A percentile compares a stretch with the other conserved stretches of the same genome.
Evolutionary conservation across 441 rosid genomes (phyloP).

Genomic region (Raphanus hybrid): DNA sequence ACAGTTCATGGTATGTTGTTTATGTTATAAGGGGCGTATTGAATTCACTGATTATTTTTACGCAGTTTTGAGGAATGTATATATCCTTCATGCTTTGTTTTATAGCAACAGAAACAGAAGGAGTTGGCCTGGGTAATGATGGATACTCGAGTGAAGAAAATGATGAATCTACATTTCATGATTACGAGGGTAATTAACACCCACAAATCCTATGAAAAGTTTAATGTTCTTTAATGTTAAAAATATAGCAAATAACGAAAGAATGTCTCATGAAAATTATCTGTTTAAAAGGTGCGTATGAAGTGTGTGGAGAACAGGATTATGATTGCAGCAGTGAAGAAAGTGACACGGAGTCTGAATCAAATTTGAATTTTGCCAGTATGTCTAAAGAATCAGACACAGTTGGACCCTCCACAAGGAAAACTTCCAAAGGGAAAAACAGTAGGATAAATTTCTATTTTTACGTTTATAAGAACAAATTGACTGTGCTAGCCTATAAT

Average conservation of each 20-base stretch:
- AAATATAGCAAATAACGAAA: too few relatives aligned
- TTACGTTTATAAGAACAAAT: too few relatives aligned
- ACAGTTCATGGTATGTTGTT: background rate
- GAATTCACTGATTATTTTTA: too few relatives aligned
- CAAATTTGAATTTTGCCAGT: background rate
- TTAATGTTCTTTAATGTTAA: too few relatives aligned
- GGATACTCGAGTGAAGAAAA: background rate
- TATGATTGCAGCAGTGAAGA: background rate
- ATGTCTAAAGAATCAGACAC: background rate
- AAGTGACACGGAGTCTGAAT: background rate
- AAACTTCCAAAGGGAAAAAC: background rate
- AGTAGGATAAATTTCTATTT: background rate
- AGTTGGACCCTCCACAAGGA: background rate
- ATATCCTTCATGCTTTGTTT: background rate
- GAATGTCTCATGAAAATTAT: too few relatives aligned
- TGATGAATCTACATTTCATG: background rate
- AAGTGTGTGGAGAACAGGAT: background rate
- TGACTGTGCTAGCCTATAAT: background rate
- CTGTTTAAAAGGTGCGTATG: background rate
- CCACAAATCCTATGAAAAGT: too few relatives aligned
- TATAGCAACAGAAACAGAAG: background rate
- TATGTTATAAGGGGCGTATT: background rate
- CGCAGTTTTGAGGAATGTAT: too few relatives aligned
- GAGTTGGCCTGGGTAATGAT: background rate
- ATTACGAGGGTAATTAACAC: too few relatives aligned